These are phyloP conservation scores for Marchantia polymorpha DNA, from an alignment of 225 moss, liverwort and hornwort species.

Conservation along the genomic window DNA sequence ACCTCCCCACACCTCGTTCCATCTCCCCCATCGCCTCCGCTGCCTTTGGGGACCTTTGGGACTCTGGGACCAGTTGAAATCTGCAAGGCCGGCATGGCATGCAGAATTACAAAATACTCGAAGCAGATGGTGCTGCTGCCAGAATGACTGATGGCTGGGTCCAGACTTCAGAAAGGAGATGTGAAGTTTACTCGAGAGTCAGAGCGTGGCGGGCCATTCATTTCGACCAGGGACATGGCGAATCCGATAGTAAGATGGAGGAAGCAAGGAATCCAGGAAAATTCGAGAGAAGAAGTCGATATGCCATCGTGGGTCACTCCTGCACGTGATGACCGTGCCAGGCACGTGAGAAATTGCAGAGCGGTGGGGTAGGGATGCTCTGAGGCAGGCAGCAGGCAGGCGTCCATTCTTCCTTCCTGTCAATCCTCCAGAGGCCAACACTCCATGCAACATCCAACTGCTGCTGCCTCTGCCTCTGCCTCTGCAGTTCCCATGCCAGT, in stretches of 20 bases:
- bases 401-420: constrained; percentile 2
- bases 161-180: too few relatives aligned
- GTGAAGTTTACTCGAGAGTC: too few relatives aligned
- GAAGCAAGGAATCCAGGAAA: too few relatives aligned
- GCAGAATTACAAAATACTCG: too few relatives aligned
- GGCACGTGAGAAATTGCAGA: constrained; percentile 3
- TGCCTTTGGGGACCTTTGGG: too few relatives aligned
- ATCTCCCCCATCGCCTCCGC: too few relatives aligned
- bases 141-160: too few relatives aligned
- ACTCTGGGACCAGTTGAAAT: too few relatives aligned
- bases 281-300: background rate
- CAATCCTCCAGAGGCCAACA: background rate
- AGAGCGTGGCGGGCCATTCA: background rate
- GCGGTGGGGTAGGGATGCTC: background rate
- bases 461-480: background rate
- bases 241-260: too few relatives aligned
- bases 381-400: background rate
- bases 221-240: background rate
- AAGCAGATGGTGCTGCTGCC: too few relatives aligned
- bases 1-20: too few relatives aligned
- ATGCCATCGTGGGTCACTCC: background rate
- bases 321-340: constrained; percentile 2
- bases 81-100: too few relatives aligned
- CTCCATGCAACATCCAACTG: background rate
- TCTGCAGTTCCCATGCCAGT: background rate